Conservation (phyloP, 2,329 filamentous ascomycete species). For the Rhynchosporium graminicola region DNA sequence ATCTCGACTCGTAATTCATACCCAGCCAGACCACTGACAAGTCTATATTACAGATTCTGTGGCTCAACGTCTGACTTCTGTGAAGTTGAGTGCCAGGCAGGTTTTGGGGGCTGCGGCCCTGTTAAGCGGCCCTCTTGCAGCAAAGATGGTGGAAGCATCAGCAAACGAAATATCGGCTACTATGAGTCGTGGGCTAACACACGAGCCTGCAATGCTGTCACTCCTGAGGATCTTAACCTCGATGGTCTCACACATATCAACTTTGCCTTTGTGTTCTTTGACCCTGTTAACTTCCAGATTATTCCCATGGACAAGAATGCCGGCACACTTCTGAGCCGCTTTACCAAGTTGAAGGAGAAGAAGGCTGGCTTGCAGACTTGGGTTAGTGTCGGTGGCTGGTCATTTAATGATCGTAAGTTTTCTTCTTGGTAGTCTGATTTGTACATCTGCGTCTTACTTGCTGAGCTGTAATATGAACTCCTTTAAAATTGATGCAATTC, state of each 20-base stretch:
- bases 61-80: background rate
- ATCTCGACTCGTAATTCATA: background rate
- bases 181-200: conserved; percentile 15
- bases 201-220: conserved; percentile 2
- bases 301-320: conserved; percentile 33
- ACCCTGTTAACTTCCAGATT: conserved; percentile 40
- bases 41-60: background rate
- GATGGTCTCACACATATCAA: conserved; percentile 32
- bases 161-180: conserved; percentile 9
- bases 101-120: background rate
- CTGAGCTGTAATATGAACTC: no score
- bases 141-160: background rate
- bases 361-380: conserved; percentile 16
- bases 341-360: conserved; percentile 23
- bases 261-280: conserved; percentile 46
- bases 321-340: background rate
- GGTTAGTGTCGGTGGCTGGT: conserved; percentile 21
- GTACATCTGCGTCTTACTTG: no score
- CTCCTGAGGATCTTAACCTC: background rate
- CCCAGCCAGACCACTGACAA: background rate
- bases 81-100: background rate
- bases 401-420: conserved; percentile 3
- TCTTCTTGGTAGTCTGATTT: no score
- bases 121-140: conserved; percentile 17
- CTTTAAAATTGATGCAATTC: no score